phyloP scores from a whole-genome alignment of 805 yeast genomes.

The Candida vaughaniae region DNA sequence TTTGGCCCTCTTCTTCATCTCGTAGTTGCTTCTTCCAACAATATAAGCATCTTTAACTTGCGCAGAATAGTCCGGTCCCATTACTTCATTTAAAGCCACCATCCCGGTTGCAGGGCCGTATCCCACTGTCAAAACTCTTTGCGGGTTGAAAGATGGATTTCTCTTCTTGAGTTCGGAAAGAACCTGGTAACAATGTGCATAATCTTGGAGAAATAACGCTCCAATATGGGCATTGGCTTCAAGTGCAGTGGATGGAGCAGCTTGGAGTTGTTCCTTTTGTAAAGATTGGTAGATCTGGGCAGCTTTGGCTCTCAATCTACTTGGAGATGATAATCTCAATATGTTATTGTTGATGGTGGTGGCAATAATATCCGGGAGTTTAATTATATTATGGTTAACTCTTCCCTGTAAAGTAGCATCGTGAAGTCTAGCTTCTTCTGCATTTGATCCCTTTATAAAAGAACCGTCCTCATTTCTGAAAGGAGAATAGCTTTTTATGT shows the following conservation, averaged over 20 bases:
- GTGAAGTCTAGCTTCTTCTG: conserved; percentile 56
- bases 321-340: conserved; percentile 59
- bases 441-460: conserved; percentile 40
- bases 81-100: conserved; percentile 79
- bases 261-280: conserved; percentile 53
- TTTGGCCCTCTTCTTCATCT: conserved; percentile 81
- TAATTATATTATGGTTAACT: conserved; percentile 49
- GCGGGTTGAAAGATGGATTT: conserved; percentile 60
- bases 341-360: conserved; percentile 64
- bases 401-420: conserved; percentile 58
- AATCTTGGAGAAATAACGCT: conserved; percentile 77
- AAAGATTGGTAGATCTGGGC: conserved; percentile 54
- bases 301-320: conserved; percentile 58
- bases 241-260: conserved; percentile 36
- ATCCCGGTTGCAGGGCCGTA: conserved; percentile 93
- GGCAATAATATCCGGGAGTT: conserved; percentile 57
- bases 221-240: conserved; percentile 83
- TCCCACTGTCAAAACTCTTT: conserved; percentile 72
- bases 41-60: conserved; percentile 67
- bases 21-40: conserved; percentile 52
- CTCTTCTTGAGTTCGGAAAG: conserved; percentile 63
- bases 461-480: conserved; percentile 41
- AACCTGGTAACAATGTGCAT: conserved; percentile 65
- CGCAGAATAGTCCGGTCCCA: conserved; percentile 66
- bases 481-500: conserved; percentile 31